phyloP scores from a whole-genome alignment of 495 filamentous ascomycete genomes.

The Neurospora sp. region DNA sequence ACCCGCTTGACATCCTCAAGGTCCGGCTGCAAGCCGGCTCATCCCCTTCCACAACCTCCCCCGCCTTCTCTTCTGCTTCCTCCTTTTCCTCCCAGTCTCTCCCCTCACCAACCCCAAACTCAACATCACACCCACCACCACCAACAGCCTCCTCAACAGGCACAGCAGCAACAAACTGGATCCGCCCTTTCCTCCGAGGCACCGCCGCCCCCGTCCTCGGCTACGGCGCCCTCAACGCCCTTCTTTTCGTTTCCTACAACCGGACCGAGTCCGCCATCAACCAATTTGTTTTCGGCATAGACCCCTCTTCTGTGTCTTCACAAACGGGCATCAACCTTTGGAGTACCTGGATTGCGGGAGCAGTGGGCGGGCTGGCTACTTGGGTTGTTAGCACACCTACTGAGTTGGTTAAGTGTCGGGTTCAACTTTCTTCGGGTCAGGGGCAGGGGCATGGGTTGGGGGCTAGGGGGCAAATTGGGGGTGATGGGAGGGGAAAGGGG shows the following conservation, averaged over 20 bases:
- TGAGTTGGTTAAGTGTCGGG: slow-evolving; percentile 78
- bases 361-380: slow-evolving; percentile 65
- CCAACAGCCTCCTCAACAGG: slow-evolving; percentile 48
- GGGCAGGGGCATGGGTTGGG: too few species aligned
- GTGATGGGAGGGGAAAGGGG: too few species aligned
- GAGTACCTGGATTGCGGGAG: slow-evolving; percentile 67
- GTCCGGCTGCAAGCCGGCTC: slow-evolving; percentile 59
- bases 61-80: not conserved
- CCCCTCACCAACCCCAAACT: slow-evolving; percentile 72
- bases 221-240: slow-evolving; percentile 81
- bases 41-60: too few species aligned
- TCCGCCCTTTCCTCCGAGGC: slow-evolving; percentile 41
- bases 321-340: slow-evolving; percentile 26
- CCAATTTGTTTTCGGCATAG: slow-evolving; percentile 18
- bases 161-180: slow-evolving; percentile 31
- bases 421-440: too few species aligned
- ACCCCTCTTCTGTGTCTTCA: slow-evolving; percentile 1
- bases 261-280: slow-evolving; percentile 52
- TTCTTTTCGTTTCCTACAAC: slow-evolving; percentile 82
- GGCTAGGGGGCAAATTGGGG: too few species aligned
- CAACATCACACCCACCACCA: slow-evolving; percentile 65
- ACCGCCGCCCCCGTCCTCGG: slow-evolving; percentile 72
- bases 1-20: slow-evolving; percentile 80
- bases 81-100: slow-evolving; percentile 49
- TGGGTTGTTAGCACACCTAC: slow-evolving; percentile 76